Evolutionary conservation across 495 filamentous ascomycete species (phyloP).

Genomic region (Neurospora intermedia): DNA sequence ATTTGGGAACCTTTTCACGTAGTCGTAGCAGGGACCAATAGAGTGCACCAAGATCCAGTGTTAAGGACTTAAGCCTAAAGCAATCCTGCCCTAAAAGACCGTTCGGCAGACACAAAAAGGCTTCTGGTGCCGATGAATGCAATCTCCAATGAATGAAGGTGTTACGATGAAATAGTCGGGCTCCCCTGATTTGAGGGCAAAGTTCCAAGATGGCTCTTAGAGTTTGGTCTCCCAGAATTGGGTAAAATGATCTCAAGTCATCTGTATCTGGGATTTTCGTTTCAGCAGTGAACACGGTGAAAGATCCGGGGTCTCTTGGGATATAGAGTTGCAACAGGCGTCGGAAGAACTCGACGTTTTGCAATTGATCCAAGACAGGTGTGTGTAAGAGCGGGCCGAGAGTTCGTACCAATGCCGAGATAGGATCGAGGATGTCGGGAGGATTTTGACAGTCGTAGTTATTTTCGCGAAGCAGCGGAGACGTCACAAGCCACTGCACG

Average conservation of each 20-base stretch:
- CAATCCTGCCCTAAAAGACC: not conserved
- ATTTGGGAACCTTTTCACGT: not conserved
- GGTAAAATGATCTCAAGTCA: rapidly evolving
- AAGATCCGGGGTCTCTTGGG: not conserved
- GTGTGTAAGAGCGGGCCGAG: not conserved
- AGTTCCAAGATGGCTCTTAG: not conserved
- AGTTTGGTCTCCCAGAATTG: not conserved
- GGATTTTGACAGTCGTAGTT: not conserved
- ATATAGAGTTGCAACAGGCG: not conserved
- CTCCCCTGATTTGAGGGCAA: not conserved
- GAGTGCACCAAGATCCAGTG: not conserved
- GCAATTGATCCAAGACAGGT: not conserved
- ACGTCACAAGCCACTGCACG: not conserved
- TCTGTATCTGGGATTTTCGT: not conserved
- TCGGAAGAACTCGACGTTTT: not conserved
- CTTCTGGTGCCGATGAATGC: not conserved
- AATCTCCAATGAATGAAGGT: not conserved
- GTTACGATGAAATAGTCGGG: not conserved
- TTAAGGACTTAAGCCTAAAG: not conserved
- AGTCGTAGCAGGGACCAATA: not conserved
- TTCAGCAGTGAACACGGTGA: not conserved
- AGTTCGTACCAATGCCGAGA: not conserved
- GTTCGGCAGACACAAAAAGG: not conserved
- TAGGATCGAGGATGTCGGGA: not conserved
- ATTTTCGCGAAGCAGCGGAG: not conserved